Percentiles rank a stretch among this genome's conserved stretches.
phyloP scores from a whole-genome alignment of 2,329 filamentous ascomycete species.

The Ophiocordyceps camponoti-leonardi region DNA sequence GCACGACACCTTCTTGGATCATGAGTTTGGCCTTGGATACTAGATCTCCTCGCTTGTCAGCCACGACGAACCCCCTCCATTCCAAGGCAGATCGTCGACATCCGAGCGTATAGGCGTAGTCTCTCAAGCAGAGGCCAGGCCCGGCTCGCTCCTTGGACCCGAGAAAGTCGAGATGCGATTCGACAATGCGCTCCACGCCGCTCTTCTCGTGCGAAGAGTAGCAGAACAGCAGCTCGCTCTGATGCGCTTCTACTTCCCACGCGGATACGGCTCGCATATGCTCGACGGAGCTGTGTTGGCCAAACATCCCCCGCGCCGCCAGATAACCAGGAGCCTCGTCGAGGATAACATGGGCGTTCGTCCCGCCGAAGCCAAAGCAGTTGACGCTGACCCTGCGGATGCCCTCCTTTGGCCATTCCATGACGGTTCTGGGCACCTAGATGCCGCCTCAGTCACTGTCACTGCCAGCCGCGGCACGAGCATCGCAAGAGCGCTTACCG shows the following conservation, averaged over 20 bases:
- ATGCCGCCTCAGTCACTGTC: neutral
- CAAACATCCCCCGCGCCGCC: constrained; percentile 13
- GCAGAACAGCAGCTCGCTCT: constrained; percentile 11
- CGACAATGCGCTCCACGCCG: constrained; percentile 18
- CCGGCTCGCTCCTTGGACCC: constrained; percentile 2
- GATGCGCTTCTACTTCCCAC: neutral
- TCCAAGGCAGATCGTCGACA: constrained; percentile 26
- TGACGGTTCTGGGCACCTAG: constrained; percentile 22
- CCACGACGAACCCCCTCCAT: constrained; percentile 23
- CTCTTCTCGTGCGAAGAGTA: constrained; percentile 26
- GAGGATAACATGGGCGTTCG: constrained; percentile 34
- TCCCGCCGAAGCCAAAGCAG: constrained; percentile 41
- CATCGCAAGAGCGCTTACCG: constrained; percentile 13
- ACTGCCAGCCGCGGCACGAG: neutral
- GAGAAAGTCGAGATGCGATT: constrained; percentile 17
- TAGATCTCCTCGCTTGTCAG: constrained; percentile 17
- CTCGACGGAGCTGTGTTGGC: constrained; percentile 17
- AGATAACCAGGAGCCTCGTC: constrained; percentile 28
- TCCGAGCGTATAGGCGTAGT: constrained; percentile 28
- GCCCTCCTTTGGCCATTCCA: constrained; percentile 25
- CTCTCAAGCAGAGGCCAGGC: constrained; percentile 10
- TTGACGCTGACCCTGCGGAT: constrained; percentile 34
- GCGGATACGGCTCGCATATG: neutral
- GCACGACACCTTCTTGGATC: constrained; percentile 6
- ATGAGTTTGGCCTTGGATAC: constrained; percentile 8